A percentile compares a stretch with the other conserved stretches of the same genome.
phyloP scores from a whole-genome alignment of 2,329 filamentous ascomycete genomes.

The Botrytis aclada region DNA sequence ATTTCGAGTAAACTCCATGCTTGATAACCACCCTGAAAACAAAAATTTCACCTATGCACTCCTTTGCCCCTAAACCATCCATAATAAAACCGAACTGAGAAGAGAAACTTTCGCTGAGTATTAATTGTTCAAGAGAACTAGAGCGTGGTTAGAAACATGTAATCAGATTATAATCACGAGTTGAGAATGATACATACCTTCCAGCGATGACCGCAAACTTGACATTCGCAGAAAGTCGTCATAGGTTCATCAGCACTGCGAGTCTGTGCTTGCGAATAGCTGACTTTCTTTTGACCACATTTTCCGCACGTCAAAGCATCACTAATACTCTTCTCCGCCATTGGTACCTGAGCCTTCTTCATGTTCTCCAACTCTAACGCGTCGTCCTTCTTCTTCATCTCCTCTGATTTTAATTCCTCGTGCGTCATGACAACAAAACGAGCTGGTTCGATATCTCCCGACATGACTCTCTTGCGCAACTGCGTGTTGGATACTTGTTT shows the following conservation, averaged over 20 bases:
- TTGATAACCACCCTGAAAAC: background rate
- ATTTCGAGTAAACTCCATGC: conserved; percentile 12
- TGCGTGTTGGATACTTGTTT: conserved; percentile 86
- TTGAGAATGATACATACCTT: conserved; percentile 51
- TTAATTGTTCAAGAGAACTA: conserved; percentile 36
- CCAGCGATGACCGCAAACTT: conserved; percentile 67
- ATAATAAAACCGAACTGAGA: conserved; percentile 28
- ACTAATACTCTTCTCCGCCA: conserved; percentile 86
- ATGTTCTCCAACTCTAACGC: conserved; percentile 88
- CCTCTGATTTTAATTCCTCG: conserved; percentile 85
- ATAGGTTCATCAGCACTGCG: conserved; percentile 92
- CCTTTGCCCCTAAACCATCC: conserved; percentile 35
- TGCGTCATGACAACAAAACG: conserved; percentile 82
- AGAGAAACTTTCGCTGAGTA: conserved; percentile 23
- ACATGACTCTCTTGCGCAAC: conserved; percentile 72
- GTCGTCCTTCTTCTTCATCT: conserved; percentile 72
- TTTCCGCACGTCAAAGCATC: conserved; percentile 85
- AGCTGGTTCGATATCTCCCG: conserved; percentile 66
- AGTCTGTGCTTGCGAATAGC: conserved; percentile 95
- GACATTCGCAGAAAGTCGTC: conserved; percentile 73
- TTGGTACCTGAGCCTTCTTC: conserved; percentile 93
- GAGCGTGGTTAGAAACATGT: conserved; percentile 23
- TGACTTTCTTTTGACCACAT: conserved; percentile 91
- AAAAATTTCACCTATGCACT: conserved; percentile 12
- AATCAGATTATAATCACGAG: background rate